Evolutionary conservation across 2,329 filamentous ascomycete genomes (phyloP), one percentile per base, ranked within the genome.

Genomic region (Pseudohalonectria lignicola): DNA sequence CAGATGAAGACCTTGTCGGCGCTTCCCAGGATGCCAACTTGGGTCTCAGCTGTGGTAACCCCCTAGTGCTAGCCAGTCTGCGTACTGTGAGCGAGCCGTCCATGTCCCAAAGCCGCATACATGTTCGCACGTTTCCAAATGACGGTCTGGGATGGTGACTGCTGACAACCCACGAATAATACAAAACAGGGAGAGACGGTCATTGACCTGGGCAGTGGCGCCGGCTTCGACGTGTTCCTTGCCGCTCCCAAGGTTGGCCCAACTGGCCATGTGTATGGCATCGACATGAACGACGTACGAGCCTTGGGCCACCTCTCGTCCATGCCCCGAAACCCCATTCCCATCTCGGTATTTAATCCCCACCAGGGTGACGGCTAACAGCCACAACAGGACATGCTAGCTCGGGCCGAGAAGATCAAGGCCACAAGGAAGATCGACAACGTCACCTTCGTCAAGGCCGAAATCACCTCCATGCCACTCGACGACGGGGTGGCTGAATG

Each of bases 271-370:
- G 69, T 60, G 4, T 67, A 76, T 35, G 75, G 74, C 7, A 56
- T 79, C 4, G 74, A 79, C 46, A 77, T 79, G 67, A 78, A 69
- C 44, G 62, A 73, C 53, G 71, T 69, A 45, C 6, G 42, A n/a
- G n/a, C n/a, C n/a, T n/a, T n/a, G n/a, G n/a, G n/a, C n/a, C n/a
- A n/a, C 2, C 10, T 20, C 33, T 39, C 41, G 16, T 34, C 21
- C 3, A 13, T 10, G 15, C 3, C 9, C 23, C n/a, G n/a, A n/a
- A n/a, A n/a, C n/a, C n/a, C n/a, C n/a, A n/a, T 28, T 6, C 25
- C 3, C 5, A 10, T 11, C 25, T 11, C 25, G 5, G 25, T n/a
- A n/a, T 30, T 30, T 15, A 9, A n/a, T 16, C 13, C 12, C 15
- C 29, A 31, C 26, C 26, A 11, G 5, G 4, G 4, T 15, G 12